These are phyloP conservation scores for Porodaedalea pini DNA, from an alignment of 1,284 basidiomycete species.

Conservation along the genomic window DNA sequence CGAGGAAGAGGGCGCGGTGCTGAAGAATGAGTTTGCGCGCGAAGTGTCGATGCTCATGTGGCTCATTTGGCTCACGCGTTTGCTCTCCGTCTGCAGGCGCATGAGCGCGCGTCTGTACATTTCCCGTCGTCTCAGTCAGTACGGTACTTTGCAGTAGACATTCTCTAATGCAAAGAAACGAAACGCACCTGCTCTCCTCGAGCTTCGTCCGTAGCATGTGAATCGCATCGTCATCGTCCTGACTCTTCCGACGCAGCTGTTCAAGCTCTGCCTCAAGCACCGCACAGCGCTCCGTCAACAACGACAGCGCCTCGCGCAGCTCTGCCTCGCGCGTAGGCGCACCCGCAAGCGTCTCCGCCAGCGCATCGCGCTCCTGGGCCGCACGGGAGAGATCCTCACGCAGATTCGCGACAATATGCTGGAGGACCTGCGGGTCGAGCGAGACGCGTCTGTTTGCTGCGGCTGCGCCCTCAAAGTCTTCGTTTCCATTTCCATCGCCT, in stretches of 20 bases:
- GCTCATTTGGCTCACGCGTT: constrained; percentile 56
- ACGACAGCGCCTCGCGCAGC: constrained; percentile 55
- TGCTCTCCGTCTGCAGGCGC: constrained; percentile 82
- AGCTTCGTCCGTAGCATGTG: constrained; percentile 78
- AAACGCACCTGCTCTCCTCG: constrained; percentile 78
- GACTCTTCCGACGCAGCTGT: constrained; percentile 54
- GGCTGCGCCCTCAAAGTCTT: constrained; percentile 48
- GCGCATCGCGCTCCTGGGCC: constrained; percentile 63
- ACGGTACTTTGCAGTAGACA: neutral
- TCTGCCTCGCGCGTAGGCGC: constrained; percentile 52
- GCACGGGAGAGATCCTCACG: constrained; percentile 56
- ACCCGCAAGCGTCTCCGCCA: constrained; percentile 48
- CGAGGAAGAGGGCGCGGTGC: constrained; percentile 44
- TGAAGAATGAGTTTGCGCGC: constrained; percentile 41
- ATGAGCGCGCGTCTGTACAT: constrained; percentile 73
- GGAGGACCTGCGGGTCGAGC: constrained; percentile 68
- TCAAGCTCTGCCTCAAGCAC: constrained; percentile 59
- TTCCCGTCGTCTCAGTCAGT: neutral
- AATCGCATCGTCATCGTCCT: constrained; percentile 81
- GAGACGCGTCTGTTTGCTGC: constrained; percentile 42
- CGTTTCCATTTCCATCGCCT: constrained; percentile 27
- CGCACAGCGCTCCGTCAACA: constrained; percentile 62
- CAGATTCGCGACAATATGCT: constrained; percentile 68
- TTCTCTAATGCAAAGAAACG: neutral
- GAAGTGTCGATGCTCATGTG: constrained; percentile 50